Percentiles rank a stretch among this genome's conserved stretches.
These are phyloP conservation scores for Tolypocladium pustulatum DNA, from an alignment of 2,329 filamentous ascomycete genomes.

Conservation along the genomic window DNA sequence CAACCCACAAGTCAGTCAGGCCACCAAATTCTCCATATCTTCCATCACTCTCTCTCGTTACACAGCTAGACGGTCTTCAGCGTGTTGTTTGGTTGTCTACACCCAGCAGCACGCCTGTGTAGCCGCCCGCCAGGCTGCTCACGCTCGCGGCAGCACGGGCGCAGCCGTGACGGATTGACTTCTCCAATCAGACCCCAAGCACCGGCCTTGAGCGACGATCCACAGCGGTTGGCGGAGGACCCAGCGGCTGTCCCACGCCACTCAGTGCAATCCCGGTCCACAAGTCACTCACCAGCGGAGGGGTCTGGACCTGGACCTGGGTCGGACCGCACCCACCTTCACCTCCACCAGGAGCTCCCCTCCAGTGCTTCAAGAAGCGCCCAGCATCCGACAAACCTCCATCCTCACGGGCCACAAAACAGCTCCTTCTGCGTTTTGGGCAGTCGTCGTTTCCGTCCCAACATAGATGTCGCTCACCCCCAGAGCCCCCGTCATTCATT, in stretches of 20 bases:
- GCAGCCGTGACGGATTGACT: not conserved
- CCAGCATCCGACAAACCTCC: not conserved
- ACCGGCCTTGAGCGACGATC: not conserved
- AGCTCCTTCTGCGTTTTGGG: not conserved
- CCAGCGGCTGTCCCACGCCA: not conserved
- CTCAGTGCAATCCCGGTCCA: not conserved
- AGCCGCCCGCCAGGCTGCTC: not conserved
- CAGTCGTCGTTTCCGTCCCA: slow-evolving; percentile 1
- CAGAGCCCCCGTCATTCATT: not conserved
- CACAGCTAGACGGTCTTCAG: not conserved
- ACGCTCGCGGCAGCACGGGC: not conserved
- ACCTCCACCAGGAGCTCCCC: not conserved
- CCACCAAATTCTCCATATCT: not conserved
- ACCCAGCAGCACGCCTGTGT: not conserved
- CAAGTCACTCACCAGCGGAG: not conserved
- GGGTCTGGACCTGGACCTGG: not conserved
- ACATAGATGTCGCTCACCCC: not conserved
- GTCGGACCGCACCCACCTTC: not conserved
- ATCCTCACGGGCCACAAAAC: not conserved
- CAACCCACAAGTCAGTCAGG: not conserved
- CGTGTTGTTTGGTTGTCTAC: not conserved
- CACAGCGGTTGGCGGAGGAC: not conserved
- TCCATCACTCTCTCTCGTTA: not conserved
- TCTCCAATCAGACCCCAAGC: not conserved
- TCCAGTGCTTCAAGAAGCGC: not conserved